These are phyloP conservation scores for Epichloe uncinata DNA, from an alignment of 2,329 filamentous ascomycete genomes.

Conservation along the genomic window DNA sequence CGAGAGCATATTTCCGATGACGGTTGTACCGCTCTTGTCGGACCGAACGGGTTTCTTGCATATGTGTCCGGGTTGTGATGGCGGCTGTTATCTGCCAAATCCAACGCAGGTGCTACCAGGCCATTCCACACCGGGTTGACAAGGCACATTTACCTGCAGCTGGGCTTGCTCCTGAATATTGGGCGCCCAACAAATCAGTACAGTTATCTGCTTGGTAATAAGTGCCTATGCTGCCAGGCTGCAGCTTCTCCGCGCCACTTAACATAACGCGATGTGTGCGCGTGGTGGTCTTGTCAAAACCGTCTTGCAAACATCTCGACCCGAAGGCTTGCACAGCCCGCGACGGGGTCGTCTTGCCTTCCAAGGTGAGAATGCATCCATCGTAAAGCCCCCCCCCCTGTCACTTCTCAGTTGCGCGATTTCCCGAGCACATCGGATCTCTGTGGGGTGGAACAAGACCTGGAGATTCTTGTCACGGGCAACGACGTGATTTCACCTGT, in stretches of 20 bases:
- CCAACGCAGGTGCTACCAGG: background rate
- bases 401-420: background rate
- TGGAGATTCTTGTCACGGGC: background rate
- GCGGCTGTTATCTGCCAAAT: background rate
- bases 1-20: background rate
- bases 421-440: background rate
- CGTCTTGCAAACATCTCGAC: background rate
- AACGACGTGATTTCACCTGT: background rate
- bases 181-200: background rate
- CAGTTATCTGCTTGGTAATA: background rate
- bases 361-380: background rate
- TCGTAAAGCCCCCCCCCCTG: background rate
- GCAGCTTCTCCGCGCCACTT: background rate
- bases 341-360: background rate
- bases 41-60: conserved; percentile 1
- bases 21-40: background rate
- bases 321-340: background rate
- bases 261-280: background rate
- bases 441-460: background rate
- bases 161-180: background rate
- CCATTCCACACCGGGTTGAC: background rate
- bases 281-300: background rate
- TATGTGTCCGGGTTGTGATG: background rate
- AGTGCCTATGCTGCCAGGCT: background rate
- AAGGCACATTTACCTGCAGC: background rate